A percentile compares a stretch with the other conserved stretches of the same genome.
These are phyloP conservation scores for Paecilomyces niveus DNA, from an alignment of 2,329 filamentous ascomycete species.

Conservation along the genomic window DNA sequence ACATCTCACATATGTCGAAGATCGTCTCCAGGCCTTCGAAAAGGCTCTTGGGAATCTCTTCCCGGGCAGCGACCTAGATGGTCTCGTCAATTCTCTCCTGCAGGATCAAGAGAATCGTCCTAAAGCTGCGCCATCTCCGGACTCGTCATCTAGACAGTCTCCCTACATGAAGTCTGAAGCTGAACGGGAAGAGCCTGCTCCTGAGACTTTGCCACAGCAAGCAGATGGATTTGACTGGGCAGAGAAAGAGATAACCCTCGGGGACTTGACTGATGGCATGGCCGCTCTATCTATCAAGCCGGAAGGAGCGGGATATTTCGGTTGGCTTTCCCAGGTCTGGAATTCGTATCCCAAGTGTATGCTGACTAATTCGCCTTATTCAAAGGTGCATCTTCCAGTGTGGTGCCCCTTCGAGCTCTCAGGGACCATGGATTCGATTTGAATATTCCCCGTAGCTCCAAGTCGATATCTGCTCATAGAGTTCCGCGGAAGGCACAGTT, in stretches of 20 bases:
- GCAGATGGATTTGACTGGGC: conserved; percentile 48
- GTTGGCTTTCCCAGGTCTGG: conserved; percentile 11
- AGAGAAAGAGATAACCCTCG: conserved; percentile 31
- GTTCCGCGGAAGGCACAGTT: conserved; percentile 32
- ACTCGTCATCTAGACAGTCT: conserved; percentile 32
- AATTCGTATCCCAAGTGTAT: not conserved
- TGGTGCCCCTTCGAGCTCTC: conserved; percentile 31
- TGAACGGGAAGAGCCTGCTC: conserved; percentile 27
- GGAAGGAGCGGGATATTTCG: conserved; percentile 34
- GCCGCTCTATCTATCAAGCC: conserved; percentile 33
- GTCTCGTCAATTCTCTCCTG: conserved; percentile 29
- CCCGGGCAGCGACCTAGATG: conserved; percentile 32
- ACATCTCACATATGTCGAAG: conserved; percentile 34
- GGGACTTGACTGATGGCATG: conserved; percentile 34
- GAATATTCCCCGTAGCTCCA: conserved; percentile 26
- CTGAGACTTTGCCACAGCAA: conserved; percentile 39
- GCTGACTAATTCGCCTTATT: not conserved
- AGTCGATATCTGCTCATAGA: conserved; percentile 14
- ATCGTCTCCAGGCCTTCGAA: conserved; percentile 32
- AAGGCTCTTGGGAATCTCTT: conserved; percentile 31
- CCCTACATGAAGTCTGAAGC: conserved; percentile 27
- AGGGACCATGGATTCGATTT: conserved; percentile 33
- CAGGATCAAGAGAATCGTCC: conserved; percentile 27
- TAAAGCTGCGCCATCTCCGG: conserved; percentile 24
- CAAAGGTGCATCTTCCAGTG: conserved; percentile 31